Conservation (phyloP, 2,329 filamentous ascomycete genomes). For the Aspergillus hortae region DNA sequence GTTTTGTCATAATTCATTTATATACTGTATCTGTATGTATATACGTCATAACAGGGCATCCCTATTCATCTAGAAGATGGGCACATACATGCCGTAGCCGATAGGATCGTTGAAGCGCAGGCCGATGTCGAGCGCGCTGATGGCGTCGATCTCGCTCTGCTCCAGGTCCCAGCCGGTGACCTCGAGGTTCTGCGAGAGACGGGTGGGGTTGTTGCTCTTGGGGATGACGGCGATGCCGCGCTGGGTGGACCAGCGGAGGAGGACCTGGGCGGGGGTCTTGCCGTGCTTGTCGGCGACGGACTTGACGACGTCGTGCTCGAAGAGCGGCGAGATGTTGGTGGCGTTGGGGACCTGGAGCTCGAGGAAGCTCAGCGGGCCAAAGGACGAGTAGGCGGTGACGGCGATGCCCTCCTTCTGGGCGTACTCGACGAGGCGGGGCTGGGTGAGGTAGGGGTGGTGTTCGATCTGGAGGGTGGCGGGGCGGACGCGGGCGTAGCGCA, state of each 20-base stretch:
- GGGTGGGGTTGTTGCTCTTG: constrained; percentile 15
- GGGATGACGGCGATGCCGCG: constrained; percentile 70
- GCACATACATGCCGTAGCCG: constrained; percentile 51
- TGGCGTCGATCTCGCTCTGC: constrained; percentile 63
- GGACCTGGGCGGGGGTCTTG: constrained; percentile 74
- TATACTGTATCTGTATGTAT: background rate
- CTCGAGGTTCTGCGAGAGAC: constrained; percentile 64
- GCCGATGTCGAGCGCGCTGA: constrained; percentile 61
- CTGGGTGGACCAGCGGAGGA: constrained; percentile 86
- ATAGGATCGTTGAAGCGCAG: constrained; percentile 75
- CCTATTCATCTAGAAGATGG: constrained; percentile 48
- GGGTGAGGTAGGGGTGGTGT: constrained; percentile 84
- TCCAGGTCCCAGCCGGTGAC: constrained; percentile 64
- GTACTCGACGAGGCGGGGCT: constrained; percentile 66
- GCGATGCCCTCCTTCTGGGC: constrained; percentile 67
- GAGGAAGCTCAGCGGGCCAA: constrained; percentile 74
- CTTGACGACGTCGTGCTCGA: constrained; percentile 66
- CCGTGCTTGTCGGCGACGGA: constrained; percentile 64
- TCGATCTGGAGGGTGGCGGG: constrained; percentile 82
- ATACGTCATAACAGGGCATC: background rate
- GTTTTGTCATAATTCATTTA: background rate
- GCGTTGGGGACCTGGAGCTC: constrained; percentile 72
- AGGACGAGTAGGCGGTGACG: constrained; percentile 80
- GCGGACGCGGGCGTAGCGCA: constrained; percentile 70
- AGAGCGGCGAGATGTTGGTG: constrained; percentile 62